Conservation (phyloP, 2,329 filamentous ascomycete genomes). For the Pseudopyrenochaeta lycopersici region DNA sequence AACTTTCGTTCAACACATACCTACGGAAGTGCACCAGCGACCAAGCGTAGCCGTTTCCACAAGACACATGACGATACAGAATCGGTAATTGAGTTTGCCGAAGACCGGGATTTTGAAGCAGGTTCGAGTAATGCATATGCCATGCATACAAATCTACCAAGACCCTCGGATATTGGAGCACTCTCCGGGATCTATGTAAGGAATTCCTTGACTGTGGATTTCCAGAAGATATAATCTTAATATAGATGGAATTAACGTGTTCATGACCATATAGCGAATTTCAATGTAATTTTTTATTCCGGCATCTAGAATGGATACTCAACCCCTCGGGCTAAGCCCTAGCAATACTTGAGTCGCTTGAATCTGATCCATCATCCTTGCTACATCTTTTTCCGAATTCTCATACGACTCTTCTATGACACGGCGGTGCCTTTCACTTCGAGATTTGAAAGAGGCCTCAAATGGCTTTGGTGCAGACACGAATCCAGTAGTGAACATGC, state of each 20-base stretch:
- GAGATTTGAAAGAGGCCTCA: too few species aligned
- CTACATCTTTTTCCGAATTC: too few species aligned
- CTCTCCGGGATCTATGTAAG: conserved; percentile 9
- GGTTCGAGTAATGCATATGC: conserved; percentile 12
- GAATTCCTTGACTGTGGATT: conserved; percentile 16
- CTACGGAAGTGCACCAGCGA: conserved; percentile 15
- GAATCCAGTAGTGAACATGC: too few species aligned
- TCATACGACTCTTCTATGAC: too few species aligned
- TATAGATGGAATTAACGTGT: not conserved
- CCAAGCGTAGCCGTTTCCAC: not conserved
- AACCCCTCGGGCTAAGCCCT: too few species aligned
- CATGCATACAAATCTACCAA: conserved; percentile 9
- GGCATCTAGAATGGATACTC: too few species aligned
- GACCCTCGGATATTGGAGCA: conserved; percentile 1
- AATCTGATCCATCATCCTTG: too few species aligned
- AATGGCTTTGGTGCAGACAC: too few species aligned
- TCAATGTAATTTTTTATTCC: too few species aligned
- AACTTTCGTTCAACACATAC: conserved; percentile 14
- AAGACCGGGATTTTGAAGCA: conserved; percentile 8
- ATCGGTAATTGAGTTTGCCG: conserved; percentile 22
- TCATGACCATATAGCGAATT: not conserved
- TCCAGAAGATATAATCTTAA: not conserved
- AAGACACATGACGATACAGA: conserved; percentile 9
- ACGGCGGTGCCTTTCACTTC: too few species aligned
- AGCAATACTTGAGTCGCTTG: too few species aligned